These are phyloP conservation scores for Poteriospumella lacustris DNA, from an alignment of 108 stramenopile species.

Conservation along the genomic window DNA sequence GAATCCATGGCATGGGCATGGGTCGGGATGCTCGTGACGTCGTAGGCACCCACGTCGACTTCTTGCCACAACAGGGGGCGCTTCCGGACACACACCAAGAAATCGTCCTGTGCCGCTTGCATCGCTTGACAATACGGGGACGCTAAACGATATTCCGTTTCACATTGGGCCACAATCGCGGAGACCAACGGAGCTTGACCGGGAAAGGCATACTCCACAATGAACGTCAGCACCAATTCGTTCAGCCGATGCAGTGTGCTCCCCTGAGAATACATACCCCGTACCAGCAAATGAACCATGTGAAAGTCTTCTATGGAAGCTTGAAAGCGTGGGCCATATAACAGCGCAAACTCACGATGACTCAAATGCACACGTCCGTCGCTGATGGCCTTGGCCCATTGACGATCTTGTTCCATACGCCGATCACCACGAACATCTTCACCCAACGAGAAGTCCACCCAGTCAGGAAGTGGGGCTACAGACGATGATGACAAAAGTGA, in stretches of 20 bases:
- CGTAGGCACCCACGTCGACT: background rate
- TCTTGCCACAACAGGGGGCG: background rate
- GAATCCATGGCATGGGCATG: too few species aligned
- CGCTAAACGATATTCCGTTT: background rate
- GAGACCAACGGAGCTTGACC: conserved; percentile 1
- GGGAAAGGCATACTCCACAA: conserved; percentile 12
- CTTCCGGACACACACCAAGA: conserved; percentile 18
- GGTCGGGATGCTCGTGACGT: background rate
- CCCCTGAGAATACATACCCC: too few species aligned
- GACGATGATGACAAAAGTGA: too few species aligned
- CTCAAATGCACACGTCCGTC: conserved; percentile 14
- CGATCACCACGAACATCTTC: conserved; percentile 23
- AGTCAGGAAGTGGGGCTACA: background rate
- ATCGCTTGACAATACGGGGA: background rate
- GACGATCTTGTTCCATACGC: background rate
- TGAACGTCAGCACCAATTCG: background rate
- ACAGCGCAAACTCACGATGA: background rate
- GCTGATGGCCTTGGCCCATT: background rate
- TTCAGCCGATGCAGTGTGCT: background rate
- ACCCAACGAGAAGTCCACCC: conserved; percentile 14
- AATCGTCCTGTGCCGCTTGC: background rate
- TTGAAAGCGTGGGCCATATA: background rate
- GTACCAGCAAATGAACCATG: background rate
- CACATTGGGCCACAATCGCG: background rate
- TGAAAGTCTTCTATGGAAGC: background rate